Conservation (phyloP, 495 filamentous ascomycete species). For the Hypoxylon crocopeplum region DNA sequence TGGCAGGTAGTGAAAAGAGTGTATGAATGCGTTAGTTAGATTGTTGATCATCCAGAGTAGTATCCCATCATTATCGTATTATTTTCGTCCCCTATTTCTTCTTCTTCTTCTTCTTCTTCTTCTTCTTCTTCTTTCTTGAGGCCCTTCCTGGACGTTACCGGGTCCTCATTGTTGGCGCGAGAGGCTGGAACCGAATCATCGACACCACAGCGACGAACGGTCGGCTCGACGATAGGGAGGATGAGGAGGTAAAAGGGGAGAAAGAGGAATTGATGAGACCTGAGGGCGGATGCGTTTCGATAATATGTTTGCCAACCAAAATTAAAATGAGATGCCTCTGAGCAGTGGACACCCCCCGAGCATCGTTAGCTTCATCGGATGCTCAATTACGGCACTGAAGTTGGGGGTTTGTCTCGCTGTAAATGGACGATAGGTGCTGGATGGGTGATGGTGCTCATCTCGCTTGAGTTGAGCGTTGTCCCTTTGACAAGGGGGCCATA, state of each 20-base stretch:
- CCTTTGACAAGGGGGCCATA: slow-evolving; percentile 28
- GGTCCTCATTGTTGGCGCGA: slow-evolving; percentile 44
- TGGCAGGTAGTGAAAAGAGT: slow-evolving; percentile 15
- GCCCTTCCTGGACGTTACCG: slow-evolving; percentile 33
- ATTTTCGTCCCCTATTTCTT: slow-evolving; percentile 29
- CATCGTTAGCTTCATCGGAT: slow-evolving; percentile 36
- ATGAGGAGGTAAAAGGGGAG: slow-evolving; percentile 23
- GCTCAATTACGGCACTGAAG: slow-evolving; percentile 19
- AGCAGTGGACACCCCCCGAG: slow-evolving; percentile 31
- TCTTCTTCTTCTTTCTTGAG: slow-evolving; percentile 13
- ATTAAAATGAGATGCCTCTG: slow-evolving; percentile 38
- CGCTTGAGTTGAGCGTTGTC: slow-evolving; percentile 37
- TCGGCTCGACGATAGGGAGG: slow-evolving; percentile 23
- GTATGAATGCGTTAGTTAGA: slow-evolving; percentile 31
- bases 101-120: slow-evolving; percentile 7
- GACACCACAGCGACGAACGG: slow-evolving; percentile 37
- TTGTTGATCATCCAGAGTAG: slow-evolving; percentile 33
- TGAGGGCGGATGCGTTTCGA: slow-evolving; percentile 25
- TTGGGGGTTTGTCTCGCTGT: slow-evolving; percentile 35
- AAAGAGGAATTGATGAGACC: slow-evolving; percentile 25
- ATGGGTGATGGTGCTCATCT: slow-evolving; percentile 36
- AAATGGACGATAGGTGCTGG: slow-evolving; percentile 26
- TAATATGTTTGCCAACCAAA: slow-evolving; percentile 36
- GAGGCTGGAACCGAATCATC: slow-evolving; percentile 40
- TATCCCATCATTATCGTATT: slow-evolving; percentile 42